Evolutionary conservation across 306 rosid species (phyloP), one percentile per base, ranked within the genome.

Genomic region (Vigna mungo): DNA sequence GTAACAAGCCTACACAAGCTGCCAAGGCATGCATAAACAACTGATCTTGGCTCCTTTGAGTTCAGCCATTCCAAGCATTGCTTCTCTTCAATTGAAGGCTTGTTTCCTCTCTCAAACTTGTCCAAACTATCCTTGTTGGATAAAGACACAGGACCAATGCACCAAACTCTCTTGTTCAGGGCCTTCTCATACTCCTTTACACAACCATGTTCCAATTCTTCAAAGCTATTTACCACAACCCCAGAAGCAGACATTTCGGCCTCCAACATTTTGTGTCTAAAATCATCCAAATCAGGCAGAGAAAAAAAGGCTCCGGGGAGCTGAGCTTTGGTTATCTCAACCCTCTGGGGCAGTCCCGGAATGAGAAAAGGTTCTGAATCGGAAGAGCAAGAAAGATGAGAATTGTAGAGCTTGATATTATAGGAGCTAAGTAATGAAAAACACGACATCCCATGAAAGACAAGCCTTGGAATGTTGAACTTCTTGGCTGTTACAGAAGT

Each of bases 71-170:
- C 72, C 47, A 86, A 58, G 80, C 85, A 83, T 12, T 71, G 53
- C 0, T 14, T 53, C 37, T 71, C 72, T 16, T 70, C 76, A 60
- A 86, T 83, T 9, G 87, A 78, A 3, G 87, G 49, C 9, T 41
- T 80, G 80, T 86, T 78, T 7, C 92, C 92, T 85, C 94, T 81
- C 46, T 78, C 82, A 70, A 70, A 64, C 46, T 82, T 86, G 71
- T 90, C 89, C 59, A 70, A 78, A 2, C 44, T 51, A 17, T 74
- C 80, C 41, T 71, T 76, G 75, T 84, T 86, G 49, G 82, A 74
- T n/a, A 78, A 23, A 5, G 84, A 90, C 68, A 90, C 90, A 1
- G 90, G 89, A 1, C 94, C 92, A 46, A 90, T 58, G 56, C 94
- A 90, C 92, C 90, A 90, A 1, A 90, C 81, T 27, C 72, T 86